Evolutionary conservation across 352 stramenopile genomes (phyloP).

Genomic region (Phytophthora foliorum): DNA sequence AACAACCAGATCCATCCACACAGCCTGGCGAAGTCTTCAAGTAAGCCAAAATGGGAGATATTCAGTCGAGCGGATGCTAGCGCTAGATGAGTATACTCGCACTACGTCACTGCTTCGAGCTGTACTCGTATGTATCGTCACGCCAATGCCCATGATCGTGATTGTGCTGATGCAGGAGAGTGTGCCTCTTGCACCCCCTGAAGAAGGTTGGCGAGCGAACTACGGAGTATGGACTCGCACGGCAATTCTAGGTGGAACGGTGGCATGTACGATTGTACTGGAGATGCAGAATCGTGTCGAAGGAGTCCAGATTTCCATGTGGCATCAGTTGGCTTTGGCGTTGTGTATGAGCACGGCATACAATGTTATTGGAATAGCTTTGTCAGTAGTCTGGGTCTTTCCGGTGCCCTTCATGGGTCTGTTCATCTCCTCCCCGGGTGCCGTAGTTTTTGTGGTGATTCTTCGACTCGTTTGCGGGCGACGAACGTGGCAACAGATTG

Average conservation of each 20-base stretch:
- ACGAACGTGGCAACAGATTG: background rate
- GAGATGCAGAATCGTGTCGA: background rate
- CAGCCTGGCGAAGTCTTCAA: conserved; percentile 2
- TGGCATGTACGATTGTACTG: background rate
- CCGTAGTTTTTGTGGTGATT: background rate
- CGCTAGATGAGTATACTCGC: conserved; percentile 37
- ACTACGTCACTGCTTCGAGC: conserved; percentile 11
- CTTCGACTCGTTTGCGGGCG: conserved; percentile 1
- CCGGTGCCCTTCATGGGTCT: background rate
- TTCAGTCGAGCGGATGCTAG: conserved; percentile 44
- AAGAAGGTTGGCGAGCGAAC: conserved; percentile 15
- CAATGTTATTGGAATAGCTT: conserved; percentile 6
- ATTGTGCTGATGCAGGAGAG: conserved; percentile 10
- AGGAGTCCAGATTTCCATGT: background rate
- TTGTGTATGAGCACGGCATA: background rate
- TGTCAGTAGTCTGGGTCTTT: conserved; percentile 22
- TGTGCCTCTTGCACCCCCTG: conserved; percentile 8
- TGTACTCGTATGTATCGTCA: conserved; percentile 6
- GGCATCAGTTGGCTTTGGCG: background rate
- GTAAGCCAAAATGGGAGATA: conserved; percentile 37
- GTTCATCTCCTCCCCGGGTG: background rate
- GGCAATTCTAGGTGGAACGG: background rate
- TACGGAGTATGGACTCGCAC: conserved; percentile 13
- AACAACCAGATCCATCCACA: background rate
- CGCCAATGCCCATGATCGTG: conserved; percentile 17